A percentile compares a stretch with the other conserved stretches of the same genome.
phyloP scores from a whole-genome alignment of 75 land plant genomes.

The Cryptomeria japonica region DNA sequence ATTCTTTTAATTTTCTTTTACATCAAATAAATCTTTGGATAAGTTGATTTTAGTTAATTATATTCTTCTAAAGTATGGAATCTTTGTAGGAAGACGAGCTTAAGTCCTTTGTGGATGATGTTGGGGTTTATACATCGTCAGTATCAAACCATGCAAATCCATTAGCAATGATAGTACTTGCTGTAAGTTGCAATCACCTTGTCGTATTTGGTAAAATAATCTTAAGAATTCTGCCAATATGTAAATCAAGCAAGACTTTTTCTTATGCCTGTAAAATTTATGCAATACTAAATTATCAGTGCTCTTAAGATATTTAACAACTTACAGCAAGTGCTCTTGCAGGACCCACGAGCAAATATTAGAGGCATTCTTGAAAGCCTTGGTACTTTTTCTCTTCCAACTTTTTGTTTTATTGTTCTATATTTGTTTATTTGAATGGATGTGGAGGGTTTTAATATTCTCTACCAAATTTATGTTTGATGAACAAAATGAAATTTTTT shows the following conservation, averaged over 20 bases:
- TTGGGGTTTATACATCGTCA: conserved; percentile 15
- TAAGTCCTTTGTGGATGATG: conserved; percentile 39
- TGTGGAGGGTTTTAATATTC: not conserved
- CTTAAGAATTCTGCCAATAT: not conserved
- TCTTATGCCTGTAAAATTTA: not conserved
- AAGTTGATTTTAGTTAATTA: not conserved
- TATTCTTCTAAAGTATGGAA: not conserved
- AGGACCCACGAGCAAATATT: conserved; percentile 36
- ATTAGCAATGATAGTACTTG: conserved; percentile 32
- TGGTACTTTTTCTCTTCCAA: conserved; percentile 27
- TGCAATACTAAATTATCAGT: not conserved
- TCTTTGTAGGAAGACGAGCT: conserved; percentile 14
- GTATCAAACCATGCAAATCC: conserved; percentile 30
- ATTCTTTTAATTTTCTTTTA: not conserved
- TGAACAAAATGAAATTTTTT: not conserved
- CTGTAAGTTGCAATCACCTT: conserved; percentile 22
- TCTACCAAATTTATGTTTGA: not conserved
- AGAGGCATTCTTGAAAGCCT: conserved; percentile 31
- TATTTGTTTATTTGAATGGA: not conserved
- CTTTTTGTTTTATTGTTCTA: not conserved
- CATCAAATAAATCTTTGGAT: not conserved
- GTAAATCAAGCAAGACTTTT: not conserved
- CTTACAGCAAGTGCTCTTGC: not conserved
- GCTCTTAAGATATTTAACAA: not conserved
- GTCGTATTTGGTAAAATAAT: not conserved